These are phyloP conservation scores for Saksenaea vasiformis DNA, from an alignment of 371 early-diverging fungal species.

Conservation along the genomic window DNA sequence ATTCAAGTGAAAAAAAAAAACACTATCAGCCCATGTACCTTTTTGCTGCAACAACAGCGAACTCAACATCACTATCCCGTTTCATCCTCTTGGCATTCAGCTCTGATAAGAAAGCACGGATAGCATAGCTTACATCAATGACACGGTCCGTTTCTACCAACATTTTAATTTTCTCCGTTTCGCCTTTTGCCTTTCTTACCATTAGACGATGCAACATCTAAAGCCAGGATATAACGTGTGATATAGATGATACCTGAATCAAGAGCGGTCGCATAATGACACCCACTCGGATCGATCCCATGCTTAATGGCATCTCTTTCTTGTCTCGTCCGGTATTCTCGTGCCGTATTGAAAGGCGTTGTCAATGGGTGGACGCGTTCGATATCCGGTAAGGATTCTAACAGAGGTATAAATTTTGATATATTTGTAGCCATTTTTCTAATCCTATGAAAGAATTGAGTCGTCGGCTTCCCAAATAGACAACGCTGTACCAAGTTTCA, in stretches of 20 bases:
- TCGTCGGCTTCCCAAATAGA: neutral
- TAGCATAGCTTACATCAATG: slow-evolving; percentile 19
- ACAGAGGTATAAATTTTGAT: slow-evolving; percentile 26
- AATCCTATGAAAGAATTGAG: slow-evolving; percentile 19
- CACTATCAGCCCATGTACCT: slow-evolving; percentile 6
- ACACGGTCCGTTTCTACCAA: slow-evolving; percentile 6
- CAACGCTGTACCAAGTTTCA: slow-evolving; percentile 33
- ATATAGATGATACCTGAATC: slow-evolving; percentile 31
- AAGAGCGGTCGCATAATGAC: neutral
- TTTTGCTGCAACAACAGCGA: slow-evolving; percentile 14
- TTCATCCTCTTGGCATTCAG: slow-evolving; percentile 21
- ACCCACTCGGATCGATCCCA: slow-evolving; percentile 6
- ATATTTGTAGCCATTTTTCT: slow-evolving; percentile 33
- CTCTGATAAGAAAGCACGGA: slow-evolving; percentile 9
- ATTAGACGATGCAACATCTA: slow-evolving; percentile 11
- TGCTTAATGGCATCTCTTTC: slow-evolving; percentile 21
- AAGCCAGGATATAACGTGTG: slow-evolving; percentile 29
- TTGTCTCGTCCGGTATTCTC: slow-evolving; percentile 19
- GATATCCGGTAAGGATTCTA: slow-evolving; percentile 20
- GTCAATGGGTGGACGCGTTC: slow-evolving; percentile 27
- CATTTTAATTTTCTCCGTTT: neutral
- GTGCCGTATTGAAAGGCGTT: neutral
- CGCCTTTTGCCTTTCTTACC: slow-evolving; percentile 1
- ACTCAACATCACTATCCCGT: slow-evolving; percentile 28
- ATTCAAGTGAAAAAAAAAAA: too few relatives aligned